Base-by-base conservation (phyloP, 179 eudicot genomes). In the Carnegiea gigantea region DNA sequence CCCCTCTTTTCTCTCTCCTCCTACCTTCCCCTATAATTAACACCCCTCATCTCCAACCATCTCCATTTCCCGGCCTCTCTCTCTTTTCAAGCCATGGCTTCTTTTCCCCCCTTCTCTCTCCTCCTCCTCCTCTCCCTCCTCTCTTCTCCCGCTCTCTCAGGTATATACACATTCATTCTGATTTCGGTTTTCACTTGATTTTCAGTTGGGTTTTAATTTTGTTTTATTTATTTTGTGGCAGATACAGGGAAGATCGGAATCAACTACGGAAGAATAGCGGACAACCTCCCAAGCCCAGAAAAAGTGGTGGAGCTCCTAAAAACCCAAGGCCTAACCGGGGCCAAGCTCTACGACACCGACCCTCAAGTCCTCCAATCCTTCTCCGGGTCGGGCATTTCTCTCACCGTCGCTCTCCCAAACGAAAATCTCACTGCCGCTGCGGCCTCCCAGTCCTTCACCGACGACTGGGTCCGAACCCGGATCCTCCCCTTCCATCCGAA, bases 191-290 rank as follows among this genome's bases (percentile, higher is more conserved):
- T 30, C 17, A 26, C 9, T 68, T 7, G 5, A 23, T 23, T 64
- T 6, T 23, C n/a, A 6, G n/a, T 6, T 64, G 11, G 30, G 6
- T 26, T 64, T 64, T 7, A 23, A 7, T 64, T 64, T 23, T 64
- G 0, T 1, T n/a, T 64, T 23, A 1, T n/a, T 23, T 2, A 21
- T 64, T 9, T 9, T 9, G 1, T n/a, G 23, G 30, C 26, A n/a
- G 70, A 64, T n/a, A 64, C 86, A 21, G 98, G 93, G 46, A 73
- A 82, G 13, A 78, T 95, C 24, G 97, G 94, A 9, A 77, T 95
- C 9, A 92, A 93, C 90, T 95, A 93, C 59, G 99, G 99, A 48
- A 86, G 97, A 43, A 77, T 95, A 24, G 98, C 93, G 0, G 43
- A 92, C 85, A 77, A 95, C 77, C 94, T 93, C 64, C 98, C 95